Percentiles rank a stretch among this genome's conserved stretches.
phyloP scores from a whole-genome alignment of 805 yeast genomes.

The Grigorovia humatica region DNA sequence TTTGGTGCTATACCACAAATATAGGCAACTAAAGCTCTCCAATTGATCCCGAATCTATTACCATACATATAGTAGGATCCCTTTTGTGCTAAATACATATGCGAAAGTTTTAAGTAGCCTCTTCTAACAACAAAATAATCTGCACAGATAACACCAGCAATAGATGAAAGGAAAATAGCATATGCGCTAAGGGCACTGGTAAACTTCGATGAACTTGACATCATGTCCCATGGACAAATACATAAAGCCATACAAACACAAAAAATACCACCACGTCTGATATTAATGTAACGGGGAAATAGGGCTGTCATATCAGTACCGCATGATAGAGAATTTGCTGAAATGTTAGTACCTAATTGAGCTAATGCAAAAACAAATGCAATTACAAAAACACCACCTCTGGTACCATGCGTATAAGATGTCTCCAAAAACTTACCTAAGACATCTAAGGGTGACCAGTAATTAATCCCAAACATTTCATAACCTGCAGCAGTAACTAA shows the following conservation, averaged over 20 bases:
- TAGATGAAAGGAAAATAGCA: conserved; percentile 66
- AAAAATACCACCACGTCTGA: conserved; percentile 51
- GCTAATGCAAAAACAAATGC: conserved; percentile 56
- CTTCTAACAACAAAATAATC: conserved; percentile 59
- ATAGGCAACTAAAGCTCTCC: conserved; percentile 71
- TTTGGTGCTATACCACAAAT: conserved; percentile 31
- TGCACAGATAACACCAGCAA: conserved; percentile 56
- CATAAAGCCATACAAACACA: conserved; percentile 59
- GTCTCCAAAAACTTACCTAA: conserved; percentile 35
- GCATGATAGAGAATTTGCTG: conserved; percentile 53
- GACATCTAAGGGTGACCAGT: conserved; percentile 48
- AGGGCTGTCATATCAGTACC: conserved; percentile 49
- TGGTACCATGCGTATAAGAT: conserved; percentile 37
- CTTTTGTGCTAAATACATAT: conserved; percentile 41
- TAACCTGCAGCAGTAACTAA: conserved; percentile 62
- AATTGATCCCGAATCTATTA: conserved; percentile 50
- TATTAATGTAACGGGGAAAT: conserved; percentile 48
- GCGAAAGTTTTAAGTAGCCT: conserved; percentile 52
- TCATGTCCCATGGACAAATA: conserved; percentile 72
- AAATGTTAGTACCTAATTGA: conserved; percentile 68
- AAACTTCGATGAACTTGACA: conserved; percentile 53
- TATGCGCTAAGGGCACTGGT: conserved; percentile 69
- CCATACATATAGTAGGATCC: conserved; percentile 41
- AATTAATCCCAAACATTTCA: conserved; percentile 31
- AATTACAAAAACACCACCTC: conserved; percentile 66